phyloP scores from a whole-genome alignment of 2,329 filamentous ascomycete species.

The Trichophaea hybrida region DNA sequence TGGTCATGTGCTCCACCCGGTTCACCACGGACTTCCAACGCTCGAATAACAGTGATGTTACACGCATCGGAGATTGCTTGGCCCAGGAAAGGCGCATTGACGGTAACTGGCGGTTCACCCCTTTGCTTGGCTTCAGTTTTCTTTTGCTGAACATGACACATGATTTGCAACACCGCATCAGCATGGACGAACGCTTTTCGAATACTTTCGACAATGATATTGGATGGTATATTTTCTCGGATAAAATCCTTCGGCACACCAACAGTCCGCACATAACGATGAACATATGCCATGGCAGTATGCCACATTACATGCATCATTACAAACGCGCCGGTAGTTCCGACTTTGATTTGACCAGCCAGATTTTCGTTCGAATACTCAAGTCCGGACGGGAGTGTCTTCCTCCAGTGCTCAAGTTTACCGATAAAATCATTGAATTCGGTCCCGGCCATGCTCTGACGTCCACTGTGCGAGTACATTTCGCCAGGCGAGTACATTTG shows the following conservation, averaged over 20 bases:
- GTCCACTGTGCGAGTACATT: not conserved
- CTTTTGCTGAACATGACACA: conserved; percentile 19
- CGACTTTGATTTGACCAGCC: conserved; percentile 21
- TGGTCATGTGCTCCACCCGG: conserved; percentile 12
- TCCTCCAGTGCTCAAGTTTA: conserved; percentile 19
- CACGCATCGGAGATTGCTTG: conserved; percentile 24
- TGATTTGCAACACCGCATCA: conserved; percentile 23
- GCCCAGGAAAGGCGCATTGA: conserved; percentile 24
- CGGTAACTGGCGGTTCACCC: conserved; percentile 12
- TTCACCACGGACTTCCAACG: conserved; percentile 14
- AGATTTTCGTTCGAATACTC: conserved; percentile 24
- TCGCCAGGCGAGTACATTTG: conserved; percentile 3
- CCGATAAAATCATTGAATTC: conserved; percentile 17
- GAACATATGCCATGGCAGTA: conserved; percentile 23
- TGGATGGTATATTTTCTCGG: conserved; percentile 3
- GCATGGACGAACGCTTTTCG: conserved; percentile 24
- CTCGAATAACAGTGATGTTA: conserved; percentile 21
- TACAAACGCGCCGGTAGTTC: conserved; percentile 23
- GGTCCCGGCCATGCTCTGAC: not conserved
- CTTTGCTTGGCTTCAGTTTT: conserved; percentile 10
- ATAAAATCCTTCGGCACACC: conserved; percentile 3
- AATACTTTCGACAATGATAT: conserved; percentile 18
- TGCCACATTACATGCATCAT: conserved; percentile 26
- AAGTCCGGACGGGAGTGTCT: conserved; percentile 17
- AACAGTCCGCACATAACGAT: conserved; percentile 22